These are phyloP conservation scores for Curvularia verruculosa DNA, from an alignment of 2,329 filamentous ascomycete species.

Conservation along the genomic window DNA sequence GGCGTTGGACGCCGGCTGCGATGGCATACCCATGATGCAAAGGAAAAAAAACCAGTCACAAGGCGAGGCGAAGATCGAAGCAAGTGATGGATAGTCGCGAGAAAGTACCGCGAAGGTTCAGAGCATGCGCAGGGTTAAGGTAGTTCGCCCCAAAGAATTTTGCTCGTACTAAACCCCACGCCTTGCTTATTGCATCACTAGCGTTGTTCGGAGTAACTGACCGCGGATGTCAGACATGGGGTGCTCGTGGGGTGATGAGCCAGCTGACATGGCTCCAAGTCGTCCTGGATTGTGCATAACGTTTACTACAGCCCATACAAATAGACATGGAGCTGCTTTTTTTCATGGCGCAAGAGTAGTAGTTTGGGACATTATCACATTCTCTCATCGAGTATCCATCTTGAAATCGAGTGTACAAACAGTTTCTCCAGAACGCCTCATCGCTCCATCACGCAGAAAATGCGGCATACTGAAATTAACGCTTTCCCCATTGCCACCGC, in stretches of 20 bases:
- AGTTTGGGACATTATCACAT: background rate
- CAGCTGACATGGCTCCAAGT: background rate
- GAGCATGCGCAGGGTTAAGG: constrained; percentile 29
- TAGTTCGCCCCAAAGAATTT: constrained; percentile 29
- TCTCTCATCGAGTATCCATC: background rate
- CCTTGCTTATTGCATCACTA: constrained; percentile 33
- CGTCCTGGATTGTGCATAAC: background rate
- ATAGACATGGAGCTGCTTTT: background rate
- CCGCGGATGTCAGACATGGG: constrained; percentile 24
- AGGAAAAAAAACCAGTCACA: constrained; percentile 5
- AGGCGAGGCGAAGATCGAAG: constrained; percentile 7
- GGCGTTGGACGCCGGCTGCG: constrained; percentile 78
- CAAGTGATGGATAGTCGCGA: constrained; percentile 13
- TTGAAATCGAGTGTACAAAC: constrained; percentile 10
- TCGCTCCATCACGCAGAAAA: constrained; percentile 33
- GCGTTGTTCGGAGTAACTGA: constrained; percentile 22
- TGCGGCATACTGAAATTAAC: constrained; percentile 11
- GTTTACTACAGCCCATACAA: background rate
- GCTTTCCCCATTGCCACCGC: background rate
- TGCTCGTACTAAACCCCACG: constrained; percentile 26
- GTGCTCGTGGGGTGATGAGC: constrained; percentile 9
- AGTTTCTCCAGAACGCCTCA: constrained; percentile 24
- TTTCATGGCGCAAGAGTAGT: too few species aligned
- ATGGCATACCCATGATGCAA: constrained; percentile 72
- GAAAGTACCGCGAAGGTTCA: constrained; percentile 15